Evolutionary conservation across 83 land plant genomes (phyloP), one percentile per base, ranked within the genome.

Genomic region (Thuja plicata): DNA sequence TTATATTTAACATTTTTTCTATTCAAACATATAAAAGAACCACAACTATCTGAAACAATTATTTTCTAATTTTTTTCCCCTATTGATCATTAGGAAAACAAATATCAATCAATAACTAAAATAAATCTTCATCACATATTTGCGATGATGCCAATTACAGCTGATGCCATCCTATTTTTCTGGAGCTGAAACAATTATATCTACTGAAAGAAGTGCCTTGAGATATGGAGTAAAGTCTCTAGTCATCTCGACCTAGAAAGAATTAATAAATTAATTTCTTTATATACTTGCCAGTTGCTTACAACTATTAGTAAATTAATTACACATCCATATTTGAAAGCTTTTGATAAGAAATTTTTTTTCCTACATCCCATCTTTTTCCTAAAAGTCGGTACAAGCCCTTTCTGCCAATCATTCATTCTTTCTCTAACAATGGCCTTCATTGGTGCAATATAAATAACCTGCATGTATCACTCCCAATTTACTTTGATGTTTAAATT

Each of bases 161-260:
- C 99, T 98, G 52, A 98, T 98, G 62, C 99, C 99, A 91, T 98
- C 99, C 99, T 99, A 98, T 87, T 98, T 98, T 84, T 98, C 99
- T 77, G 99, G 99, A 85, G 99, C 97, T 60, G 99, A 97, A 86
- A 98, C 96, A 71, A 98, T 98, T 77, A 98, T 96, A 91, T 98
- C 99, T 87, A 99, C 98, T 85, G 98, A 94, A 77, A 93, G 90
- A 8, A 98, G 92, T 30, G 99, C 97, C 89, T 90, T 93, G 87
- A 98, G 52, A 94, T 98, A 98, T 46, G 99, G 99, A 76, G 99
- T 98, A 84, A 93, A 98, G 89, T 98, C 99, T 19, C 99, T 99
- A 48, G 99, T 98, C 95, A 98, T 92, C 89, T 98, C 99, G 91
- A 98, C 99, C 99, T 98, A 89, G 76, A 16, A 90, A 30, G 45